A percentile compares a stretch with the other conserved stretches of the same genome.
Conservation (phyloP, 768 basidiomycete genomes). For the Tulasnella sp. region DNA sequence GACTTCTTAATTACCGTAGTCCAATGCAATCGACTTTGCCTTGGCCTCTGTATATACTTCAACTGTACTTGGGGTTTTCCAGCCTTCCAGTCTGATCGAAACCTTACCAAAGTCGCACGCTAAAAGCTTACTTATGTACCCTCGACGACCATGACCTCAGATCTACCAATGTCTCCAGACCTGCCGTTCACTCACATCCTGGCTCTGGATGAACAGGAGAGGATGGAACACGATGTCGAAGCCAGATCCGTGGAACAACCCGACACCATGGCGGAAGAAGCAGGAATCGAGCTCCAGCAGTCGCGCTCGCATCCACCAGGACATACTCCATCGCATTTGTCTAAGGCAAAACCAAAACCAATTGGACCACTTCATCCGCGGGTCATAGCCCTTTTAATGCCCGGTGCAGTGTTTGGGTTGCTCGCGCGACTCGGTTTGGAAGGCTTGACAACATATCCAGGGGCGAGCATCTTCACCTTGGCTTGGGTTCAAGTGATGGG, state of each 20-base stretch:
- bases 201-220: background rate
- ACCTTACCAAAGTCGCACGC: background rate
- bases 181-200: too few relatives aligned
- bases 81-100: background rate
- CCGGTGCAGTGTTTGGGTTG: slow-evolving; percentile 75
- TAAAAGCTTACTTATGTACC: too few relatives aligned
- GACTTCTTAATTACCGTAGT: background rate
- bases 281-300: background rate
- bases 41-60: too few relatives aligned
- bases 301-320: background rate
- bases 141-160: too few relatives aligned
- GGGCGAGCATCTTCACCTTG: slow-evolving; percentile 64
- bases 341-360: background rate
- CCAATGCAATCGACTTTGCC: background rate
- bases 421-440: slow-evolving; percentile 70
- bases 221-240: background rate
- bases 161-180: too few relatives aligned
- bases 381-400: slow-evolving; percentile 60
- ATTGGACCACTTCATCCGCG: slow-evolving; percentile 44
- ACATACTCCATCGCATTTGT: background rate
- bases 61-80: too few relatives aligned
- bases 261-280: background rate
- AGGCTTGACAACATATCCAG: slow-evolving; percentile 64
- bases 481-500: slow-evolving; percentile 80
- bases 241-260: slow-evolving; percentile 1